Evolutionary conservation across 345 rosid genomes (phyloP).

Genomic region (Camelina laxa): DNA sequence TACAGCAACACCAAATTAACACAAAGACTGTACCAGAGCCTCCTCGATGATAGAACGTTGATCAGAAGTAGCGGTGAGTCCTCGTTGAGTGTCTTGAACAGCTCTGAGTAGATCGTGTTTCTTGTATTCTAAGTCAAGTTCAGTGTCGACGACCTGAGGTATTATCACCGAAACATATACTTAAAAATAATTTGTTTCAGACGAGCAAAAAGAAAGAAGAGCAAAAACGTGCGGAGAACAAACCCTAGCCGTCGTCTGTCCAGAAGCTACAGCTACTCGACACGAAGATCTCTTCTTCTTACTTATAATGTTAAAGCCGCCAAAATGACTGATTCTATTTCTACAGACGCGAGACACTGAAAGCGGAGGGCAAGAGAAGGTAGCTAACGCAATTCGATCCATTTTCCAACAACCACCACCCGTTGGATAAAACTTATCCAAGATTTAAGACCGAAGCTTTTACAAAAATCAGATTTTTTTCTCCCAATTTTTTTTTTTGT

Average conservation of each 20-base stretch:
- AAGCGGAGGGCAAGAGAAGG: conserved; percentile 45
- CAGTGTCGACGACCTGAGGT: conserved; percentile 50
- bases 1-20: background rate
- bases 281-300: conserved; percentile 47
- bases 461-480: background rate
- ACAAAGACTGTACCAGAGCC: conserved; percentile 61
- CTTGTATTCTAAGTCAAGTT: conserved; percentile 64
- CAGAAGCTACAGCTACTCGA: conserved; percentile 53
- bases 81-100: conserved; percentile 75
- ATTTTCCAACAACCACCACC: conserved; percentile 29
- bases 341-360: conserved; percentile 38
- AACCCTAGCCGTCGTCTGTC: conserved; percentile 45
- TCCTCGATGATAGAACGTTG: conserved; percentile 83
- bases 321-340: conserved; percentile 37
- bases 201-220: background rate
- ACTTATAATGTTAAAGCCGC: conserved; percentile 17
- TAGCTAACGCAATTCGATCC: conserved; percentile 52
- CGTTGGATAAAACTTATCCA: conserved; percentile 20
- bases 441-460: background rate
- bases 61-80: conserved; percentile 65
- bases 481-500: too few species aligned
- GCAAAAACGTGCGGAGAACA: conserved; percentile 30
- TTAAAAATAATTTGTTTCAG: background rate
- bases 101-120: conserved; percentile 73
- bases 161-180: conserved; percentile 28